phyloP scores from a whole-genome alignment of 352 stramenopile species.

The Lagenidium sp. region DNA sequence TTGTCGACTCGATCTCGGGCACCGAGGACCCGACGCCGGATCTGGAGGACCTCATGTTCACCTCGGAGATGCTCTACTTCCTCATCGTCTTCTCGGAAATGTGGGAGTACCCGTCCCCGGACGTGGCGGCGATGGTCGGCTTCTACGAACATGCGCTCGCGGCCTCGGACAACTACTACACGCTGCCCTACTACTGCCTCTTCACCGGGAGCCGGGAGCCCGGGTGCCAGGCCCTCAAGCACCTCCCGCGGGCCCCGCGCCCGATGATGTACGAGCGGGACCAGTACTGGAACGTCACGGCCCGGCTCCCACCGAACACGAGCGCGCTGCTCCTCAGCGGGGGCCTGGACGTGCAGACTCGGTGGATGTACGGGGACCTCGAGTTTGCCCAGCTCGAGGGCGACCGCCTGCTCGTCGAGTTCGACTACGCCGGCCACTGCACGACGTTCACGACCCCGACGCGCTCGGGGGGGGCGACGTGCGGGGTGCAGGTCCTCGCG shows the following conservation, averaged over 20 bases:
- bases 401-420: slow-evolving; percentile 54
- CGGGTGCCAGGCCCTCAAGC: slow-evolving; percentile 18
- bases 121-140: slow-evolving; percentile 35
- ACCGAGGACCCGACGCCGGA: slow-evolving; percentile 14
- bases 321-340: slow-evolving; percentile 14
- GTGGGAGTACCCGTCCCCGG: slow-evolving; percentile 47
- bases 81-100: slow-evolving; percentile 76
- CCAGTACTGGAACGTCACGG: slow-evolving; percentile 18
- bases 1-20: slow-evolving; percentile 11
- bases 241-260: neutral
- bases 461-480: slow-evolving; percentile 29
- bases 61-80: slow-evolving; percentile 70
- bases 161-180: slow-evolving; percentile 59
- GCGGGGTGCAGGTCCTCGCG: slow-evolving; percentile 53
- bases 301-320: slow-evolving; percentile 8
- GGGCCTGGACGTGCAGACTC: slow-evolving; percentile 7
- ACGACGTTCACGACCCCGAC: slow-evolving; percentile 71
- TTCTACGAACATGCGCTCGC: slow-evolving; percentile 57
- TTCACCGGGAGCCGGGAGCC: slow-evolving; percentile 55
- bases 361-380: slow-evolving; percentile 10
- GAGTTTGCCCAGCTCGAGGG: slow-evolving; percentile 41
- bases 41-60: slow-evolving; percentile 37
- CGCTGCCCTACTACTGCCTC: slow-evolving; percentile 66
- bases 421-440: slow-evolving; percentile 62
- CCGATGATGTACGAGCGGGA: slow-evolving; percentile 16